Percentiles rank a stretch among this genome's conserved stretches.
Conservation (phyloP, 169 alveolate genomes). For the Miamiensis avidus region DNA sequence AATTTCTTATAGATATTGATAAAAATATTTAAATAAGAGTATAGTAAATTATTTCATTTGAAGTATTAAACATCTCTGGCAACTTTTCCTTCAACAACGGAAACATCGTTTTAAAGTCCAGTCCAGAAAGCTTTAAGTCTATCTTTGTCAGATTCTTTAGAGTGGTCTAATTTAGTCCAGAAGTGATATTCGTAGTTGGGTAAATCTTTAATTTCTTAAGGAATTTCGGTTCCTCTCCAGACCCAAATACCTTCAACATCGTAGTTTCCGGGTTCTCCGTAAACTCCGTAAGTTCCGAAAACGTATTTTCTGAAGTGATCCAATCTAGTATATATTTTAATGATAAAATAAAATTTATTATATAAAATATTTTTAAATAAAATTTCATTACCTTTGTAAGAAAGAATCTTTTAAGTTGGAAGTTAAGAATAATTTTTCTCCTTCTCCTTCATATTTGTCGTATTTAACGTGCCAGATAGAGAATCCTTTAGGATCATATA, state of each 20-base stretch:
- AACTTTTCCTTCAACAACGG: slow-evolving; percentile 67
- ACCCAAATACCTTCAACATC: slow-evolving; percentile 97
- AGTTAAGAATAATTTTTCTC: slow-evolving; percentile 87
- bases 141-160: slow-evolving; percentile 84
- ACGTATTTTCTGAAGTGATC: slow-evolving; percentile 92
- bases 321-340: no score
- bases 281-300: slow-evolving; percentile 94
- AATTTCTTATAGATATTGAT: no score
- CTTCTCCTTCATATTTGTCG: slow-evolving; percentile 95
- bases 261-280: slow-evolving; percentile 91
- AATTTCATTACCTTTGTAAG: no score
- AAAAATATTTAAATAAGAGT: no score
- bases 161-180: slow-evolving; percentile 82
- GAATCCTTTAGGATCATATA: slow-evolving; percentile 90
- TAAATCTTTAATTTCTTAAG: slow-evolving; percentile 91
- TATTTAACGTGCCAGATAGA: slow-evolving; percentile 92
- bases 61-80: background rate
- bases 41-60: no score
- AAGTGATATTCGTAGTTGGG: slow-evolving; percentile 95
- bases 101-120: slow-evolving; percentile 80
- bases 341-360: no score
- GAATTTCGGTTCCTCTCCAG: slow-evolving; percentile 94
- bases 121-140: slow-evolving; percentile 93
- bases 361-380: no score
- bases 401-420: slow-evolving; percentile 95